A percentile compares a stretch with the other conserved stretches of the same genome.
These are phyloP conservation scores for Neofusicoccum kwambonambiense DNA, from an alignment of 2,329 filamentous ascomycete genomes.

Conservation along the genomic window DNA sequence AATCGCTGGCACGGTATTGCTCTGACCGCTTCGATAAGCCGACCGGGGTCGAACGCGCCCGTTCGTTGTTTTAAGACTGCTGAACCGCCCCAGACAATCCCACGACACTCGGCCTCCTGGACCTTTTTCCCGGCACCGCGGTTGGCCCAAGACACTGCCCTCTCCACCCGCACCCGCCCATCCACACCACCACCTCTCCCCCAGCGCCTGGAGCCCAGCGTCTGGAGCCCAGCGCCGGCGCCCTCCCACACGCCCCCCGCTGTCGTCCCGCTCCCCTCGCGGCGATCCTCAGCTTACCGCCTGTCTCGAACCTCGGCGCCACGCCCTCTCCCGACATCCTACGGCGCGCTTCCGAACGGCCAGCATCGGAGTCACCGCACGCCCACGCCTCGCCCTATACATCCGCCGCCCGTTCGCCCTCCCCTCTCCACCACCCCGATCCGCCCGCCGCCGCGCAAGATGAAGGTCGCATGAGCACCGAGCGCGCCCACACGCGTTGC, in stretches of 20 bases:
- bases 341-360: constrained; percentile 6
- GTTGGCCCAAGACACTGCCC: constrained; percentile 1
- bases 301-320: constrained; percentile 10
- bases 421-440: not conserved
- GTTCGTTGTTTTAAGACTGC: constrained; percentile 3
- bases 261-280: not conserved
- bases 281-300: constrained; percentile 13
- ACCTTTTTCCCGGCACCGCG: not conserved
- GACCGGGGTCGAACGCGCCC: not conserved
- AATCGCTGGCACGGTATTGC: constrained; percentile 8
- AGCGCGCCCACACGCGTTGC: constrained; percentile 8
- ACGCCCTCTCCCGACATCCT: constrained; percentile 7
- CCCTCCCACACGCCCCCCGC: not conserved
- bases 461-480: constrained; percentile 14
- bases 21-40: constrained; percentile 16
- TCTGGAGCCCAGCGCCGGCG: not conserved
- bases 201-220: too few relatives aligned
- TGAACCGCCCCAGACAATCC: not conserved
- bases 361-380: constrained; percentile 2
- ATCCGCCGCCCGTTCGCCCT: not conserved
- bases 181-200: not conserved
- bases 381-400: not conserved
- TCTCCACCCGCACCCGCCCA: constrained; percentile 1
- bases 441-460: constrained; percentile 7
- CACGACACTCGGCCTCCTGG: not conserved